Evolutionary conservation across 371 early-diverging fungal genomes (phyloP), one percentile per base, ranked within the genome.

Genomic region (Mortierella polycephala): DNA sequence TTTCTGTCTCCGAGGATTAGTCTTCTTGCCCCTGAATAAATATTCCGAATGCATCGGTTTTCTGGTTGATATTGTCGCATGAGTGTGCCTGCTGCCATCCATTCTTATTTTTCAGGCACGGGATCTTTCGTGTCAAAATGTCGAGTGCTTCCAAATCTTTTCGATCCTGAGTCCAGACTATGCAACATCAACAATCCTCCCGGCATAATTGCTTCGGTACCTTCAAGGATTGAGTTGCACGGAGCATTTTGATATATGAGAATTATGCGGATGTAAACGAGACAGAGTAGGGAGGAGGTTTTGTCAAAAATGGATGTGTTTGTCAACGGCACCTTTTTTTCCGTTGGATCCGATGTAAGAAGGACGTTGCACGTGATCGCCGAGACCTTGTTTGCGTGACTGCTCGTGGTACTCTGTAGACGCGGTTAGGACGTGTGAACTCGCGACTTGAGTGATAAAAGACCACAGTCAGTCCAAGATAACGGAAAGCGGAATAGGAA

Each of bases 171-270:
- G 4, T 30, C 30, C 30, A 30, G 30, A 30, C 30, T 30, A 30
- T 30, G 30, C 30, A 30, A 30, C 4, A 30, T 30, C 30, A 30
- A 30, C 30, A 30, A 30, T 30, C 30, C 18, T 30, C 21, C 39
- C 12, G 64, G n/a, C 20, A 44, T 16, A 10, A 39, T 44, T 62
- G 30, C 12, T 40, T 41, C 12, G 7, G 44, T 69, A 70, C 70
- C 70, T 70, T 63, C 44, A 70, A 51, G 46, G 70, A 63, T 59
- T 59, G 70, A 21, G 70, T 46, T 41, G 23, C 64, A 59, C 64
- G 63, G 64, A 70, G 59, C 70, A 70, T 70, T 30, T 30, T 30
- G 57, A 49, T 68, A 61, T 68, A 61, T 61, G n/a, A 7, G 45
- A 18, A 46, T 44, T 30, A 30, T 30, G 8, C 4, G 47, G 44